Evolutionary conservation across 2,329 filamentous ascomycete species (phyloP).

Genomic region (Gyromitra esculenta): DNA sequence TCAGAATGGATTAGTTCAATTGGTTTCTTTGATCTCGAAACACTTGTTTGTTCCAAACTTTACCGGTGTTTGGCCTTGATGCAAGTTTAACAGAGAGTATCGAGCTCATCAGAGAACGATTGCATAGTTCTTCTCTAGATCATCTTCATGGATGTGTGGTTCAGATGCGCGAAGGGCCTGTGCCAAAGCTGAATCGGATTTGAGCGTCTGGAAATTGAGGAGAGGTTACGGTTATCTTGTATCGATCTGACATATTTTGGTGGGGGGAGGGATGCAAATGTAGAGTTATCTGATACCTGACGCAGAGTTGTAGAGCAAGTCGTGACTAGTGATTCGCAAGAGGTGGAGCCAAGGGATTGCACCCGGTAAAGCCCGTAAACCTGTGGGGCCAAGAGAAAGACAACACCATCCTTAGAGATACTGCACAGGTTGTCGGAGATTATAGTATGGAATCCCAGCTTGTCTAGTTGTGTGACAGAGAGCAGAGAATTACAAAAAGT

Average conservation of each 20-base stretch:
- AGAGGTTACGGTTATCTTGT: not conserved
- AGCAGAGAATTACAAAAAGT: no score
- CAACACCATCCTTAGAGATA: not conserved
- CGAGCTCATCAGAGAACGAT: no score
- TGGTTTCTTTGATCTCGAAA: not conserved
- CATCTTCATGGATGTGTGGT: not conserved
- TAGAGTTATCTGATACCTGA: no score
- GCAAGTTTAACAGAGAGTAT: not conserved
- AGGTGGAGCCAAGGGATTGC: no score
- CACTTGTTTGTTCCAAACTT: not conserved
- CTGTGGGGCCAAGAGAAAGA: not conserved
- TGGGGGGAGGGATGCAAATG: no score
- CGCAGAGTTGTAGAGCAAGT: no score
- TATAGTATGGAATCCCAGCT: not conserved
- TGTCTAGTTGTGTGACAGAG: not conserved
- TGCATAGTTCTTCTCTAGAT: not conserved
- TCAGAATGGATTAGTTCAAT: not conserved
- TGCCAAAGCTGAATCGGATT: not conserved
- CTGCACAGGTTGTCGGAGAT: not conserved
- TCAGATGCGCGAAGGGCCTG: not conserved
- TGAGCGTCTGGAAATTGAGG: not conserved
- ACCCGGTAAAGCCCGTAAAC: not conserved
- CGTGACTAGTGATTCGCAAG: no score
- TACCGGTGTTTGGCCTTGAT: not conserved
- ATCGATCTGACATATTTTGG: no score